Base-by-base conservation (phyloP, 345 rosid genomes). In the Citrus unshiu region DNA sequence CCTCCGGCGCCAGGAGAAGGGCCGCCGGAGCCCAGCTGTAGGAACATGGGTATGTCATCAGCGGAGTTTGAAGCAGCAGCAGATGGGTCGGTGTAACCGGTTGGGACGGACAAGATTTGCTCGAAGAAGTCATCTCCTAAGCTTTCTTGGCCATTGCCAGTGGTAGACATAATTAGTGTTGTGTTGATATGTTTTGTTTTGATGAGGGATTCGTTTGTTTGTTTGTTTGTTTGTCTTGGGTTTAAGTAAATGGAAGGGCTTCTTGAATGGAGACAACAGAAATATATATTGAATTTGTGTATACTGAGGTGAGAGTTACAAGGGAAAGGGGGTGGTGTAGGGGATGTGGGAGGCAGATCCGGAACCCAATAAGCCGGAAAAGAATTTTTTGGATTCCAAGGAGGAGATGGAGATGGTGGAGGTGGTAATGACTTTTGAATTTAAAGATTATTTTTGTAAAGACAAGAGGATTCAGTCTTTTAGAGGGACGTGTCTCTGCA, bases 101-200 rank as follows among this genome's bases (percentile, higher is more conserved):
- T 80, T 10, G 91, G 90, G 65, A 83, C 91, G 1, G 88, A 83
- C 81, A 91, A 75, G 82, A 91, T 88, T 90, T 91, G 93, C 84
- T 91, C 95, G 71, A 91, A 82, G 83, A 91, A 91, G 69, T 91
- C 95, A 77, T 91, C 93, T 56, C 91, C 92, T 12, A 91, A 62
- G 7, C 90, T 90, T 68, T 84, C 87, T 27, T 81, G 88, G 30
- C 83, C 85, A 81, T 82, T 83, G 40, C 93, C 92, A 30, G 93
- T 92, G 91, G 89, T 88, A 34, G 70, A 22, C 43, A 66, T 66
- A 66, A 13, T 46, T 46, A 46, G 51, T 12, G 51, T 46, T 13
- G 51, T 46, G 51, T 66, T 4, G 27, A 9, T 59, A 59, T 49
- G 16, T 54, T 54, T 54, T 18, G 21, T 18, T 54, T 18, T 16